Evolutionary conservation across 345 rosid genomes (phyloP).

Genomic region (Rhodamnia argentea): DNA sequence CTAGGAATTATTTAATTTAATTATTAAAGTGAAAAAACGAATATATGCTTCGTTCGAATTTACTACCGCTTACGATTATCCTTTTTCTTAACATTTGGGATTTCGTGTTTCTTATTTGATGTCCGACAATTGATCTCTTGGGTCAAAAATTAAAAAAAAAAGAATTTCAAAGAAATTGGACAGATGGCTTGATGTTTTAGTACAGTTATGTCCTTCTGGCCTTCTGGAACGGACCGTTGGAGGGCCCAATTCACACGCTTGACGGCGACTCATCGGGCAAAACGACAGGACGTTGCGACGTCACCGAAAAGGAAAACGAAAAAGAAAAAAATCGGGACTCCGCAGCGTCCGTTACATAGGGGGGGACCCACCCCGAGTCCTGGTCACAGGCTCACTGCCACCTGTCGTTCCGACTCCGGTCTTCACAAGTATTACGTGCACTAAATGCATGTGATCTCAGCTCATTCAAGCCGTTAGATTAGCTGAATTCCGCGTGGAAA

Average conservation of each 20-base stretch:
- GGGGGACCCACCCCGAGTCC: not conserved
- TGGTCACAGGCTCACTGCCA: not conserved
- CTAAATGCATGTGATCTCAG: not conserved
- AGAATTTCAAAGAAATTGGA: not conserved
- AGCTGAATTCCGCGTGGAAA: not conserved
- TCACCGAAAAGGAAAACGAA: not conserved
- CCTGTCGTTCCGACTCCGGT: not conserved
- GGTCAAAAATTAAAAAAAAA: too few relatives aligned
- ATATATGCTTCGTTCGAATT: not conserved
- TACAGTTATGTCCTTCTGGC: not conserved
- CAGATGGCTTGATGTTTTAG: not conserved
- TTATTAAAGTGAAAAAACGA: not conserved
- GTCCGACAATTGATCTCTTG: not conserved
- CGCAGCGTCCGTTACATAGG: not conserved
- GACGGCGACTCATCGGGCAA: not conserved
- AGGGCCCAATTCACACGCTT: not conserved
- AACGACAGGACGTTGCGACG: not conserved
- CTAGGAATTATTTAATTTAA: not conserved
- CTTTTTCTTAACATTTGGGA: not conserved
- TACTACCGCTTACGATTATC: accelerated
- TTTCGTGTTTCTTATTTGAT: not conserved
- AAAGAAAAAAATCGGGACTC: too few relatives aligned
- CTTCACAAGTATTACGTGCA: not conserved
- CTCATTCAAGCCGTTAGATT: not conserved
- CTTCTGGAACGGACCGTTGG: too few relatives aligned